These are phyloP conservation scores for Kwoniella botswanensis DNA, from an alignment of 768 basidiomycete species.

Conservation along the genomic window DNA sequence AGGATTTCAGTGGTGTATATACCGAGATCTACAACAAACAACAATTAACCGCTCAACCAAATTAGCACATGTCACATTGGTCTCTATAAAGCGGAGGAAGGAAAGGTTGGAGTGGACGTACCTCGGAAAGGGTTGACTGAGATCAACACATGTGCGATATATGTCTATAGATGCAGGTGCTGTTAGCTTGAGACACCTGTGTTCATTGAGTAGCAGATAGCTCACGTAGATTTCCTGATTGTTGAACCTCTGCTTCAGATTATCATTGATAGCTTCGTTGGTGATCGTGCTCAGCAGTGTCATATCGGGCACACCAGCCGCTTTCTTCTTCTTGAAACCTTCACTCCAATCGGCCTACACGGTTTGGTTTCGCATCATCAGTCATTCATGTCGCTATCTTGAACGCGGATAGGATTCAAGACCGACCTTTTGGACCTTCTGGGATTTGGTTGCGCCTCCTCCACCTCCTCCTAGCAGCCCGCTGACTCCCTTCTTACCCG, in stretches of 20 bases:
- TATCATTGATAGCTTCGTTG: conserved; percentile 97
- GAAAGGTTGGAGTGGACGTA: conserved; percentile 50
- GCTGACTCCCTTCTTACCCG: conserved; percentile 55
- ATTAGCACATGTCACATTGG: too few species aligned
- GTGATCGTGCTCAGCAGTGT: conserved; percentile 94
- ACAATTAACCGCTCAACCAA: neutral
- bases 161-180: conserved; percentile 64
- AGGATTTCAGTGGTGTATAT: conserved; percentile 94
- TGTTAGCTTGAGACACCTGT: conserved; percentile 4
- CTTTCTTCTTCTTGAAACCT: conserved; percentile 96
- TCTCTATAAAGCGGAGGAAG: too few species aligned
- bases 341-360: conserved; percentile 97
- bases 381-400: neutral
- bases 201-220: conserved; percentile 10
- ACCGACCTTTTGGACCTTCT: conserved; percentile 41
- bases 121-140: conserved; percentile 99
- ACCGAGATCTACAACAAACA: conserved; percentile 73
- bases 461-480: conserved; percentile 34
- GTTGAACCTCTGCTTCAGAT: conserved; percentile 93
- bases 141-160: conserved; percentile 96
- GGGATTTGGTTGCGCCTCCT: conserved; percentile 35
- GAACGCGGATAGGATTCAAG: neutral
- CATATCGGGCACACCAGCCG: conserved; percentile 98
- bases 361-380: neutral
- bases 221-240: conserved; percentile 86